Base-by-base conservation (phyloP, 805 yeast genomes). In the Danielia reshetovae region DNA sequence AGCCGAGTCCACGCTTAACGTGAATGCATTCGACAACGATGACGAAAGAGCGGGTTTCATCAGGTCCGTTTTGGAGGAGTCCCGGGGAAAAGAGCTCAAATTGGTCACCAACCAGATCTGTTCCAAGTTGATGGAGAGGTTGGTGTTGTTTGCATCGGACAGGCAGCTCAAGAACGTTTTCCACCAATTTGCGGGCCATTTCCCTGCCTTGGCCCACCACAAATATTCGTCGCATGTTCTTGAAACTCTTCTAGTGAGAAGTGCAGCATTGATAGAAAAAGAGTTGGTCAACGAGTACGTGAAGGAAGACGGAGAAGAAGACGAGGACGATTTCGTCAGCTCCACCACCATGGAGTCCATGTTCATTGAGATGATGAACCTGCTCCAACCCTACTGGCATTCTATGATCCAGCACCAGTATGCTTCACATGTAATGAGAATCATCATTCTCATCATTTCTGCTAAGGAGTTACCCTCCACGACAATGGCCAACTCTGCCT, bases 221-320 rank as follows among this genome's bases (percentile, higher is more conserved):
- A 88, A 89, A 55, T 90, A 87, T 54, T 79, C 96, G 1, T 89
- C 97, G 1, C 98, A 93, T 59, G 95, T 94, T 41, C 67, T 88
- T 35, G 97, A 90, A 57, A 85, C 97, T 0, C 67, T 88, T 24
- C 59, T 90, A 18, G 84, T 83, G 19, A 70, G 90, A 55, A 59
- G 77, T 34, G 90, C 96, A 3, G 77, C 85, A 1, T 55, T 83
- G 35, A 70, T 85, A 10, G 95, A 85, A 54, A 76, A 77, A 45
- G 96, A 87, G 54, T 52, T 85, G 18, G 58, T 81, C 31, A 35
- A 43, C 14, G 49, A 50, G 5, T 22, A 30, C 29, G 29, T 36
- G n/a, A 48, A 46, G n/a, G 49, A 42, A 5, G 65, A 66, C 3
- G 71, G 69, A 29, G 56, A 53, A 22, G 64, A 66, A 24, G 66